phyloP scores from a whole-genome alignment of 1,284 basidiomycete genomes.

The Leccinum variabile region DNA sequence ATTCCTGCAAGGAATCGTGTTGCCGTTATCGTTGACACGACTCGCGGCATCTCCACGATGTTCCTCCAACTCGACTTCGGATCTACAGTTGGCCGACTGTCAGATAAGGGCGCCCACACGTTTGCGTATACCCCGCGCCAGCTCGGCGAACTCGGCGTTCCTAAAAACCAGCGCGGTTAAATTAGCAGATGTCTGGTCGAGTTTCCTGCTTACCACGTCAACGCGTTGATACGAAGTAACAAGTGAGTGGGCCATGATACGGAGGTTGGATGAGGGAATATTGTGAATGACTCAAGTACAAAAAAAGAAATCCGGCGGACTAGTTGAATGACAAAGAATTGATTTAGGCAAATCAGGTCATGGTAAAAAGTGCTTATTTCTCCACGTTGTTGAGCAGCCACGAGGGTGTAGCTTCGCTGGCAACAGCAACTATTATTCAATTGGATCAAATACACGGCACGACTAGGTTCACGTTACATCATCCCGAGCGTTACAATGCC shows the following conservation, averaged over 20 bases:
- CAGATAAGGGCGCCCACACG: background rate
- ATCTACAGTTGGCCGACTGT: background rate
- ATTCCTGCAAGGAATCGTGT: background rate
- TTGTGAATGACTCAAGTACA: background rate
- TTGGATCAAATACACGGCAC: background rate
- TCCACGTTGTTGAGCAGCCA: background rate
- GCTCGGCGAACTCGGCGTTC: background rate
- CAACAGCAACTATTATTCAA: background rate
- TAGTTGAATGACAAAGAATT: background rate
- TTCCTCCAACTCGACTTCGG: background rate
- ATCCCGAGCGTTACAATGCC: background rate
- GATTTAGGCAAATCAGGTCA: background rate
- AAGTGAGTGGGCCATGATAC: background rate
- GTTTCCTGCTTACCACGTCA: background rate
- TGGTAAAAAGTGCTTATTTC: background rate
- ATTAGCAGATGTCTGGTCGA: background rate
- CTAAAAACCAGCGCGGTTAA: background rate
- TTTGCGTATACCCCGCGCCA: background rate
- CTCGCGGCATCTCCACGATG: background rate
- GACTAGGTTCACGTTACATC: background rate
- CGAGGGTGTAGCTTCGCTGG: background rate
- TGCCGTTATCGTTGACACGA: background rate
- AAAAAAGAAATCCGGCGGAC: background rate
- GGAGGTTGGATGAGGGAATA: background rate
- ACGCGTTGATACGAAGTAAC: background rate